A percentile compares a stretch with the other conserved stretches of the same genome.
Evolutionary conservation across 805 yeast genomes (phyloP).

Genomic region (Saccharomycopsis capsularis): DNA sequence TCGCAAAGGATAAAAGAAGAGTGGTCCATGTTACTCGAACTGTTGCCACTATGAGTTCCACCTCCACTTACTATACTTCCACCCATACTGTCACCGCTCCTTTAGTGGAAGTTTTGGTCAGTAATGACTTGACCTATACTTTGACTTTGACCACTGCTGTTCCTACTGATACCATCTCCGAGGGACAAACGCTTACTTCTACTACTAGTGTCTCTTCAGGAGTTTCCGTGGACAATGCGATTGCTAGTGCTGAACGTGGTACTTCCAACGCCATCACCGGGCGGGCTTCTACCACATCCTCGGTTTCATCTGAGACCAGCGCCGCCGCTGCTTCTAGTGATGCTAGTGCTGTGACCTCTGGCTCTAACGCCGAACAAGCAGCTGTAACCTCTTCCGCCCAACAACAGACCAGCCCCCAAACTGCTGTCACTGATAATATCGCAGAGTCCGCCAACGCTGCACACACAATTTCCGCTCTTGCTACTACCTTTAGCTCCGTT

Average conservation of each 20-base stretch:
- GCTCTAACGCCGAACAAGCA: constrained; percentile 11
- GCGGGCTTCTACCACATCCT: not conserved
- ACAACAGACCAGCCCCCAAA: constrained; percentile 10
- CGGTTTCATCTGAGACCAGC: constrained; percentile 6
- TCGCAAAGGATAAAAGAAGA: constrained; percentile 17
- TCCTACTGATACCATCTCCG: constrained; percentile 28
- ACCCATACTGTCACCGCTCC: constrained; percentile 45
- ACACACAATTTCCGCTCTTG: not conserved
- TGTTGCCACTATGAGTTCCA: constrained; percentile 34
- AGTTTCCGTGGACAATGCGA: constrained; percentile 2
- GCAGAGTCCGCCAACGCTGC: not conserved
- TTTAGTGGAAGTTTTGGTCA: constrained; percentile 43
- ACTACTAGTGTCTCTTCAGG: constrained; percentile 1
- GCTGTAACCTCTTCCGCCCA: constrained; percentile 13
- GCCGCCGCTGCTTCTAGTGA: constrained; percentile 24
- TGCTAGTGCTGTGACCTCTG: constrained; percentile 23
- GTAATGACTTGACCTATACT: constrained; percentile 44
- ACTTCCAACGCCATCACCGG: not conserved
- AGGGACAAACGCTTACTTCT: constrained; percentile 11
- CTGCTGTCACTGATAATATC: constrained; percentile 17
- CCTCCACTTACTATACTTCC: constrained; percentile 14
- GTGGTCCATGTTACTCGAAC: constrained; percentile 24
- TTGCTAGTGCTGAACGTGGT: not conserved
- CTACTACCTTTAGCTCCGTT: not conserved
- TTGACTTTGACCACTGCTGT: constrained; percentile 33